Evolutionary conservation across 768 basidiomycete species (phyloP), one percentile per base, ranked within the genome.

Genomic region (Terana coerulea): DNA sequence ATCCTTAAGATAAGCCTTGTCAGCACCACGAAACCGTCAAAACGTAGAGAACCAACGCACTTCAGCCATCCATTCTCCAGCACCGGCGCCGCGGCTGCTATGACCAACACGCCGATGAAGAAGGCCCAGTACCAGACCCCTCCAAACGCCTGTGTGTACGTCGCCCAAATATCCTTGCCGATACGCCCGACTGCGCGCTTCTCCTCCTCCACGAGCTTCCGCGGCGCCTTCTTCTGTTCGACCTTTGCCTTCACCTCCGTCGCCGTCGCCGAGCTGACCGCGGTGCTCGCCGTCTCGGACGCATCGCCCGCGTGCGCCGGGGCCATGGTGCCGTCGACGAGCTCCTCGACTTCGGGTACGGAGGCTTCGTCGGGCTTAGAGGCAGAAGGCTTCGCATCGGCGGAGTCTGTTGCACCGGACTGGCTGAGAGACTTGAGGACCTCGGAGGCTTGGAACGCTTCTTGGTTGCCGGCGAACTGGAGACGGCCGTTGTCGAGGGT

Each of bases 401-500:
- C 62, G 48, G 42, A 63, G 45, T 71, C 71, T n/a, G 60, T 54
- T 14, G 61, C 63, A 15, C 61, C 74, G 12, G 86, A 79, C 58
- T 88, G 86, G 26, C 88, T 78, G 3, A 95, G 75, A 17, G 76
- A 77, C 34, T 67, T 71, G 66, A 91, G 80, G 29, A 88, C 75
- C 7, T 79, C 78, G 3, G 89, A 90, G n/a, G 61, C 65, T 39
- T 79, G 70, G 72, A 95, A 94, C 2, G 68, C 74, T 6, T 83
- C 77, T 29, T 73, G 69, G 54, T 74, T 74, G 28, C 94, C 94
- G 52, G 83, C 75, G 67, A 85, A 95, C 40, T 78, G 70, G 12
- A 94, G 77, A n/a, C 81, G 79, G 26, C 90, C 91, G 60, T 88
- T 84, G 59, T 92, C 89, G 25, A 93, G 74, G 12, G 87, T 84